Percentiles rank a stretch among this genome's conserved stretches.
phyloP scores from a whole-genome alignment of 2,329 filamentous ascomycete genomes.

The Nothophaeocryptopus gaeumannii region DNA sequence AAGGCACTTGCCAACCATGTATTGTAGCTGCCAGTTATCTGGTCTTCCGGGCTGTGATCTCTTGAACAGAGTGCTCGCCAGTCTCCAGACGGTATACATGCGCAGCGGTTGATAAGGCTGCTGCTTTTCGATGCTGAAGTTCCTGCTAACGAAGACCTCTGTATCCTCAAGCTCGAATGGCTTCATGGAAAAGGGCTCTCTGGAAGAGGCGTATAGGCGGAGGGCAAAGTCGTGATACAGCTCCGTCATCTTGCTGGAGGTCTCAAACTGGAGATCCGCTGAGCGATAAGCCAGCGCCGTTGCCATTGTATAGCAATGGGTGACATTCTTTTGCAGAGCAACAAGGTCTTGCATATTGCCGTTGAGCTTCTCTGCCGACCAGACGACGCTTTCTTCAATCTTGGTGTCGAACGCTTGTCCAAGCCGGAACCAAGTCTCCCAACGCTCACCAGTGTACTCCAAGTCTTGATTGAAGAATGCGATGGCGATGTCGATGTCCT shows the following conservation, averaged over 20 bases:
- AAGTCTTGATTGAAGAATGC: constrained; percentile 78
- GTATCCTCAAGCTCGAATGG: constrained; percentile 63
- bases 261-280: constrained; percentile 54
- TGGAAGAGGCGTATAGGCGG: constrained; percentile 65
- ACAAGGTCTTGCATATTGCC: constrained; percentile 73
- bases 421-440: constrained; percentile 88
- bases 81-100: constrained; percentile 62
- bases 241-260: constrained; percentile 58
- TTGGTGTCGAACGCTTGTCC: constrained; percentile 86
- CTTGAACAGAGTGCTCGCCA: constrained; percentile 60
- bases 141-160: constrained; percentile 52
- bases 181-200: constrained; percentile 66
- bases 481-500: constrained; percentile 78
- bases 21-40: constrained; percentile 65
- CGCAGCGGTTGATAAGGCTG: constrained; percentile 57
- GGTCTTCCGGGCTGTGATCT: constrained; percentile 58
- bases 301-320: constrained; percentile 74
- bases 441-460: constrained; percentile 75
- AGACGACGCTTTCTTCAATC: constrained; percentile 80
- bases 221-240: constrained; percentile 67
- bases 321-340: constrained; percentile 72
- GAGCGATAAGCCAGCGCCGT: constrained; percentile 59
- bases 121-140: constrained; percentile 54
- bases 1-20: constrained; percentile 67
- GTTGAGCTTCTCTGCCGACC: constrained; percentile 89